Evolutionary conservation across 2,329 filamentous ascomycete species (phyloP), one percentile per base, ranked within the genome.

Genomic region (Aspergillus niger): DNA sequence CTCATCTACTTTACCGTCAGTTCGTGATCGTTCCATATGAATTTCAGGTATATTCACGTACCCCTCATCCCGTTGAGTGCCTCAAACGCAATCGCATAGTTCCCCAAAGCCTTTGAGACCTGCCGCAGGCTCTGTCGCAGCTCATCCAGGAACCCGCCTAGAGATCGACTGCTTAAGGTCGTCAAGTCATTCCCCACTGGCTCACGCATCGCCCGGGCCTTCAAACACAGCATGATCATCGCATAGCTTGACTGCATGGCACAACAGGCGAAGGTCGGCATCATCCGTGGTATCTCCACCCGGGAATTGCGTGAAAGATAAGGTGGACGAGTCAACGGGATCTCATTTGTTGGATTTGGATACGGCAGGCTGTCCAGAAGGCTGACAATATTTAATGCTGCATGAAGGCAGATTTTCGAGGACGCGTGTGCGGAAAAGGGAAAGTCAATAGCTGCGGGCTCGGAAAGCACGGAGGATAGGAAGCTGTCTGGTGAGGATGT

Each of bases 151-250:
- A 69, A 64, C 1, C 56, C 63, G 2, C 57, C 54, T 28, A 64
- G n/a, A 10, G 47, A 30, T 32, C 47, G 47, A 20, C 26, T 49
- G 47, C 47, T 28, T n/a, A n/a, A 53, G 2, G 62, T 53, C 0
- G 48, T 24, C 11, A 39, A 22, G 20, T 50, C 53, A 10, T 60
- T 58, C 3, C 24, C 26, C 24, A 8, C 50, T n/a, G 39, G 54
- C 15, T 55, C 30, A 28, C 61, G 57, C 47, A 50, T 50, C 8
- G 47, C 47, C 47, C 63, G 48, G 7, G 63, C 60, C 48, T 68
- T 65, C 3, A 66, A 47, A 54, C 62, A 68, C n/a, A 71, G 54
- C 70, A 72, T 73, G 20, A 72, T 38, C 58, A 73, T 58, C 7
- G 67, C 67, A 48, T 72, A 73, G 20, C 68, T 66, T 15, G 71